Evolutionary conservation across 208 protist genomes (phyloP), one percentile per base, ranked within the genome.

Genomic region (Acanthamoeba triangularis): DNA sequence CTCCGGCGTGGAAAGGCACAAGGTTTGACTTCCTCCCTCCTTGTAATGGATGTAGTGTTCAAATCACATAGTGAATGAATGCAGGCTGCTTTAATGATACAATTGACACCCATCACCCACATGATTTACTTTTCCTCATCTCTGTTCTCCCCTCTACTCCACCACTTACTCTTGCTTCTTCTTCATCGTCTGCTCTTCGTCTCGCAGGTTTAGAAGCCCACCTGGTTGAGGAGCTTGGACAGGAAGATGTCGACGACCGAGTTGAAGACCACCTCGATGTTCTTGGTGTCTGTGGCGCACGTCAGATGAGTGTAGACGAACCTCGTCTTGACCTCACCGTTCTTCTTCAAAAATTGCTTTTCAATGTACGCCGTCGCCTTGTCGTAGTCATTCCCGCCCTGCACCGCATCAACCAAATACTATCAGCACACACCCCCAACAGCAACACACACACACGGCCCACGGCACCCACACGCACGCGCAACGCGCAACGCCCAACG

Each of bases 221-320:
- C 28, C 6, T 72, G 5, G 30, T 63, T 65, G 28, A 96, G 14
- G 74, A 56, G 25, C 30, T 35, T 91, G 25, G 30, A 37, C 28
- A 97, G 69, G 90, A 98, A 97, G 78, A 98, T 97, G 65, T 98
- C 96, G 72, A 97, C 96, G 30, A 98, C 96, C 37, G 95, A 95
- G 56, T 98, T 95, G 90, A 98, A 98, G 63, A 98, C 97, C 63
- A 98, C 96, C 49, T 95, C 74, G n/a, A 98, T 96, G 95, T 98
- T 98, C 47, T 98, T 72, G 25, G 98, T 98, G 96, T 98, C 97
- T 4, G 98, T 98, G 2, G 98, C 98, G 94, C 98, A 98, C 0
- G 98, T 98, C n/a, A 97, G 80, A 54, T 98, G 97, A 20, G 97
- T 74, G 78, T 98, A 98, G 67, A 98, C 96, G 28, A 67, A 23